Percentiles rank a stretch among this genome's conserved stretches.
Evolutionary conservation across 2,329 filamentous ascomycete genomes (phyloP).

Genomic region (Aureobasidium uvarum): DNA sequence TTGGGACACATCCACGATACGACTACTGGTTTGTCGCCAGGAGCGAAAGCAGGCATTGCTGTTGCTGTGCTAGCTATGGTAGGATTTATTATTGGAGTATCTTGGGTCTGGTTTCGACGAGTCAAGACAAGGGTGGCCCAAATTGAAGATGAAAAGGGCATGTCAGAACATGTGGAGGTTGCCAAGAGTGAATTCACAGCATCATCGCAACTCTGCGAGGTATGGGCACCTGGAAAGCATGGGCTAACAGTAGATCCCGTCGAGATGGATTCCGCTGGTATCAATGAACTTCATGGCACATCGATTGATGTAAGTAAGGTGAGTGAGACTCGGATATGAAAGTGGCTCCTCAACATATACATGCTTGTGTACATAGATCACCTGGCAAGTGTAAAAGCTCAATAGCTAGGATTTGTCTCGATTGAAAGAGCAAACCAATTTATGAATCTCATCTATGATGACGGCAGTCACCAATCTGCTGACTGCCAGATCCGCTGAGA

Average conservation of each 20-base stretch:
- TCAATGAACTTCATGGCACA: constrained; percentile 3
- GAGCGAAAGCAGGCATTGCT: constrained; percentile 41
- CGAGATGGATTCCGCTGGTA: background rate
- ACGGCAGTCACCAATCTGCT: no score
- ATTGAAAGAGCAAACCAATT: no score
- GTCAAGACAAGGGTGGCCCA: background rate
- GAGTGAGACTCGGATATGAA: background rate
- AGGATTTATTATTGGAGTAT: background rate
- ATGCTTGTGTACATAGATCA: background rate
- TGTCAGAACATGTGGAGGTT: background rate
- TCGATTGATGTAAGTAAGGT: background rate
- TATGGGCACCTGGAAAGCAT: constrained; percentile 5
- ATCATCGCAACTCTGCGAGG: background rate
- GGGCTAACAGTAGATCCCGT: background rate
- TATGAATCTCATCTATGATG: no score
- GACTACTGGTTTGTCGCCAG: constrained; percentile 31
- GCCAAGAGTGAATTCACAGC: background rate
- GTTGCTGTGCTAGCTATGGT: constrained; percentile 35
- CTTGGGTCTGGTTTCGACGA: background rate
- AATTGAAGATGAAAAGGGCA: background rate
- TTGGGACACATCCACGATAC: background rate
- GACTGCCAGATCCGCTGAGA: no score
- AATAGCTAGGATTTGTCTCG: no score
- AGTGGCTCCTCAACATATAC: background rate
- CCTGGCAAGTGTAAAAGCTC: no score